These are phyloP conservation scores for Gliomastix tumulicola DNA, from an alignment of 2,329 filamentous ascomycete genomes.

Conservation along the genomic window DNA sequence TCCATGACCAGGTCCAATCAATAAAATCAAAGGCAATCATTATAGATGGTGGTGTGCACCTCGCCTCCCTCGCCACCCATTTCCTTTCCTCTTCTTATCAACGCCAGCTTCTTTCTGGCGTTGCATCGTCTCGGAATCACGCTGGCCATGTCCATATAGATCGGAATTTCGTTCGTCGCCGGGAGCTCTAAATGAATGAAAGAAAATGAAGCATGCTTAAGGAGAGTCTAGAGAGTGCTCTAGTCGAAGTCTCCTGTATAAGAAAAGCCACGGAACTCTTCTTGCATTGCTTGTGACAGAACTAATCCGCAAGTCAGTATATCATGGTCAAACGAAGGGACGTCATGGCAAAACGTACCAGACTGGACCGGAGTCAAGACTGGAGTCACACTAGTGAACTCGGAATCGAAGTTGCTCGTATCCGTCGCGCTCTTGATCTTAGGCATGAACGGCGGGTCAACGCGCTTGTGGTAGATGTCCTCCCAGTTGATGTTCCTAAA, in stretches of 20 bases:
- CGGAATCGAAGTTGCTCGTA: slow-evolving; percentile 99
- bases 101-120: too few relatives aligned
- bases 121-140: too few relatives aligned
- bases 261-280: slow-evolving; percentile 98
- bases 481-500: slow-evolving; percentile 99
- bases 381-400: slow-evolving; percentile 97
- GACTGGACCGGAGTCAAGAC: slow-evolving; percentile 96
- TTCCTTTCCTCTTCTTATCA: too few relatives aligned
- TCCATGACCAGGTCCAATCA: too few relatives aligned
- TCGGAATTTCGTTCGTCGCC: too few relatives aligned
- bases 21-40: too few relatives aligned
- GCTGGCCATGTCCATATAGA: too few relatives aligned
- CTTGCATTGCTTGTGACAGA: slow-evolving; percentile 96
- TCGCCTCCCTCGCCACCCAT: too few relatives aligned
- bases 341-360: slow-evolving; percentile 52
- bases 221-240: slow-evolving; percentile 8
- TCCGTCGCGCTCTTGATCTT: slow-evolving; percentile 87
- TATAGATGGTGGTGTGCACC: too few relatives aligned
- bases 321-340: slow-evolving; percentile 1
- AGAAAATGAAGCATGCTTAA: too few relatives aligned
- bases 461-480: slow-evolving; percentile 92
- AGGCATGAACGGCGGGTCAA: slow-evolving; percentile 83
- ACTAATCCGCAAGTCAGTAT: slow-evolving; percentile 48
- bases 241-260: slow-evolving; percentile 89
- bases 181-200: too few relatives aligned